A percentile compares a stretch with the other conserved stretches of the same genome.
Conservation (phyloP, 164 flowering plant genomes). For the Magnolia kwangsiensis region DNA sequence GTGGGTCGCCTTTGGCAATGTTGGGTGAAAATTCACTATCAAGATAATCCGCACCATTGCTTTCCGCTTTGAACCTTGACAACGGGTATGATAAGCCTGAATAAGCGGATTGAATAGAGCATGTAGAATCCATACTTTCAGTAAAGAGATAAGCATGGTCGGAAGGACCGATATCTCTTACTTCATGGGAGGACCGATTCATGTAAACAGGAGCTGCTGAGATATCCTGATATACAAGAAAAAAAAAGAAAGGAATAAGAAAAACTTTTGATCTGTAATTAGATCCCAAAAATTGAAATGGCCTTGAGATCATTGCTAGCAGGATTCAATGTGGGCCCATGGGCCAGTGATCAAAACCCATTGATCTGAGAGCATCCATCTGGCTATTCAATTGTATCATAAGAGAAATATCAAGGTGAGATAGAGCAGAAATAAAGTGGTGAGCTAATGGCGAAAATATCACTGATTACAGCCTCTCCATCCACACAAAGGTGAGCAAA, state of each 20-base stretch:
- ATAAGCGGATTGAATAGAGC: constrained; percentile 19
- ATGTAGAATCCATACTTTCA: constrained; percentile 17
- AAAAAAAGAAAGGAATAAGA: background rate
- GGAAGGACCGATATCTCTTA: constrained; percentile 18
- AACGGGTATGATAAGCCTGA: constrained; percentile 33
- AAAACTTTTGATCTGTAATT: background rate
- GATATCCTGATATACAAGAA: constrained; percentile 28
- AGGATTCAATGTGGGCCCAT: background rate
- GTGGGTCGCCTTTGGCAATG: constrained; percentile 16
- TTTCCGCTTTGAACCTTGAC: constrained; percentile 45
- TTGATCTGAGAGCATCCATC: background rate
- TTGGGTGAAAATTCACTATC: constrained; percentile 35
- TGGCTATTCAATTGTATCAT: no score
- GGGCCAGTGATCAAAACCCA: background rate
- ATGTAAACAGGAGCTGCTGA: constrained; percentile 22
- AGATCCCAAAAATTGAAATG: background rate
- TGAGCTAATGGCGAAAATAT: no score
- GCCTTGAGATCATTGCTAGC: background rate
- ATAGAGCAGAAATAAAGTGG: no score
- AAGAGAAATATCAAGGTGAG: no score
- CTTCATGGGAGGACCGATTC: constrained; percentile 7
- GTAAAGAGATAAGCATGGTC: constrained; percentile 14
- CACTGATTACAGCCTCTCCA: no score
- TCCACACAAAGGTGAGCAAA: no score
- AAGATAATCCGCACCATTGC: constrained; percentile 29